Conservation (phyloP, 2,329 filamentous ascomycete genomes). For the Ceratocystis destructans region DNA sequence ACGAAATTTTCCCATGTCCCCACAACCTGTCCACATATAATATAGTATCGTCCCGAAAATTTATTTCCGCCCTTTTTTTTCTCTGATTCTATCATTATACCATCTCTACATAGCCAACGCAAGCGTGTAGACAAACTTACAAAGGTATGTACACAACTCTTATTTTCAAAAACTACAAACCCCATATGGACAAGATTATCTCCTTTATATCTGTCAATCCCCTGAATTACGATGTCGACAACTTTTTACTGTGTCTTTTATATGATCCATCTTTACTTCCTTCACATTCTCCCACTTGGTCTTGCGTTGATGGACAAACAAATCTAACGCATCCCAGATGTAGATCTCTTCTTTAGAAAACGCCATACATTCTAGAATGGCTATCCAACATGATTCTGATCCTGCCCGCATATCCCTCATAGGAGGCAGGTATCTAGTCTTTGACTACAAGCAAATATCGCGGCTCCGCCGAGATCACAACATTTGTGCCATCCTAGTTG, state of each 20-base stretch:
- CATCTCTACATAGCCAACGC: conserved; percentile 14
- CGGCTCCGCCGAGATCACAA: conserved; percentile 66
- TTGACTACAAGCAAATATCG: conserved; percentile 69
- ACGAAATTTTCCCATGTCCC: conserved; percentile 7
- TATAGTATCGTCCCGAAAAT: neutral
- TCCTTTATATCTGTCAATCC: conserved; percentile 43
- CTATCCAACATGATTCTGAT: conserved; percentile 1
- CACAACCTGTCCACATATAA: neutral
- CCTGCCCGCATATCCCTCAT: conserved; percentile 70
- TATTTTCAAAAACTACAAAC: neutral
- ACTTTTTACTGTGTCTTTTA: conserved; percentile 19
- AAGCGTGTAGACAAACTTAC: conserved; percentile 18
- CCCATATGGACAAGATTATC: conserved; percentile 17
- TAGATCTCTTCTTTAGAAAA: neutral
- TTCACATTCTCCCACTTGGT: neutral
- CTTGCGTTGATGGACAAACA: neutral
- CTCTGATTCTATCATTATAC: conserved; percentile 13
- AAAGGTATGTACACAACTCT: conserved; percentile 2
- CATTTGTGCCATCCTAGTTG: conserved; percentile 74
- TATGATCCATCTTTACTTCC: conserved; percentile 10
- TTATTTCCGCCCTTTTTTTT: conserved; percentile 20
- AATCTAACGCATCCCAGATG: conserved; percentile 17
- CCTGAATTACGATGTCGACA: conserved; percentile 37
- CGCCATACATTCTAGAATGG: neutral
- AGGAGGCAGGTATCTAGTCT: conserved; percentile 71